These are phyloP conservation scores for Metrosideros polymorpha DNA, from an alignment of 441 rosid species.

Conservation along the genomic window DNA sequence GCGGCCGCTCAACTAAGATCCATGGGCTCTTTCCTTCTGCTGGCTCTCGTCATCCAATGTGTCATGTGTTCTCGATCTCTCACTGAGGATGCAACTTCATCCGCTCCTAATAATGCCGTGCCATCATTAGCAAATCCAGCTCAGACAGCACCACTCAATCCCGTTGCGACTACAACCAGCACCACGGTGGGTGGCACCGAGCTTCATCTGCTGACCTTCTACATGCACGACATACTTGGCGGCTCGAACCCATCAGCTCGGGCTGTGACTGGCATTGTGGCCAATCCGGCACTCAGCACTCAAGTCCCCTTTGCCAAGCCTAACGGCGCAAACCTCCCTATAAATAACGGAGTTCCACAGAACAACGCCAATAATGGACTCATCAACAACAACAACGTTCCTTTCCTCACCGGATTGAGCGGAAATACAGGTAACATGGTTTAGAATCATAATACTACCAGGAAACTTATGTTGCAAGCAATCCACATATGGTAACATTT, in stretches of 20 bases:
- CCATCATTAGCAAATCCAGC: background rate
- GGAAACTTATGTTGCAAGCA: background rate
- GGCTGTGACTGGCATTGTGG: conserved; percentile 8
- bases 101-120: background rate
- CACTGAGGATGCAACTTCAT: background rate
- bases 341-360: background rate
- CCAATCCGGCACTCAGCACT: background rate
- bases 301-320: conserved; percentile 22
- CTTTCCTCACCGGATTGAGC: background rate
- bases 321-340: conserved; percentile 8
- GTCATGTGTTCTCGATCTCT: background rate
- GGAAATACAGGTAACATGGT: background rate
- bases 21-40: background rate
- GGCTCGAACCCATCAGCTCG: conserved; percentile 20
- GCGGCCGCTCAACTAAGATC: background rate
- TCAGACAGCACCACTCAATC: background rate
- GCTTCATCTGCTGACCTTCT: conserved; percentile 5
- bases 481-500: background rate
- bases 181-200: background rate
- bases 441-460: background rate
- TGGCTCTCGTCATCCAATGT: background rate
- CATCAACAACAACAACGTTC: background rate
- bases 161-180: background rate
- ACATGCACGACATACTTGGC: conserved; percentile 22
- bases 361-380: conserved; percentile 2